phyloP scores from a whole-genome alignment of 805 yeast species.

The Kluyveromyces siamensis region DNA sequence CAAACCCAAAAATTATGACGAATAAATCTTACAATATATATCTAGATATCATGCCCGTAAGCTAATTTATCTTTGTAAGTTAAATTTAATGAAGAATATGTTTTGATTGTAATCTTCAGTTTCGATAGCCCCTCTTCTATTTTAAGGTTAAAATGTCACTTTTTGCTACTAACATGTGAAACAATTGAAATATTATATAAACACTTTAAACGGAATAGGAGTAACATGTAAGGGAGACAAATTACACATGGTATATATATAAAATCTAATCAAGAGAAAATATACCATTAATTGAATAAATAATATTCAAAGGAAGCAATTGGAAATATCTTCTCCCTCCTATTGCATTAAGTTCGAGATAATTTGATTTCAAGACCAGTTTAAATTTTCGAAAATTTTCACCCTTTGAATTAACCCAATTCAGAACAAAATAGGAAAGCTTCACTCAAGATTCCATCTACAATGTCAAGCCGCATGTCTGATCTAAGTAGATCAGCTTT shows the following conservation, averaged over 20 bases:
- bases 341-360: background rate
- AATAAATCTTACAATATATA: no score
- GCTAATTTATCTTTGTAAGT: no score
- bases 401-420: background rate
- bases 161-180: background rate
- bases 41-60: no score
- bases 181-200: no score
- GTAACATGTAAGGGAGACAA: no score
- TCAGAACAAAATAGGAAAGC: background rate
- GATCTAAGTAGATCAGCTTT: background rate
- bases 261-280: background rate
- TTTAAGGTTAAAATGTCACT: background rate
- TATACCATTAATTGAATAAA: no score
- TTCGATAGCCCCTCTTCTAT: no score
- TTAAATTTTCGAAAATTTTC: background rate
- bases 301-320: no score
- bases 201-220: no score
- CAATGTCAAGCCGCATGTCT: slow-evolving; percentile 1
- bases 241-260: no score
- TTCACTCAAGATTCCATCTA: background rate
- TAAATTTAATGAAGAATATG: no score
- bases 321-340: background rate
- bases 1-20: background rate
- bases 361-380: background rate
- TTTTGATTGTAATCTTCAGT: no score